Conservation (phyloP, 208 protist species). For the Wallacemonas sp. region DNA sequence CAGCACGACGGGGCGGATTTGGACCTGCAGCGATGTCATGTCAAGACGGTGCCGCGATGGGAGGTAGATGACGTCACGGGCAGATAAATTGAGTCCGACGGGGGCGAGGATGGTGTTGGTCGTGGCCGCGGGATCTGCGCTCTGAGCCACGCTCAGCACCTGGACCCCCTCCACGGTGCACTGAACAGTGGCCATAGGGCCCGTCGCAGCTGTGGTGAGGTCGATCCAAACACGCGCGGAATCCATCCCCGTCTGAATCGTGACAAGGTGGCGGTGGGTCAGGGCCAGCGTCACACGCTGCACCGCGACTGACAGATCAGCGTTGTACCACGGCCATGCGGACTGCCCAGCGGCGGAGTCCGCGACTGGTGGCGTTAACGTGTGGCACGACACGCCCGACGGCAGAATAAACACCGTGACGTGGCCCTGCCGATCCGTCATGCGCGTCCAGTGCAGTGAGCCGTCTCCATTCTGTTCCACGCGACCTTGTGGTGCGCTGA, state of each 20-base stretch:
- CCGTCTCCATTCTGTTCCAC: slow-evolving; percentile 15
- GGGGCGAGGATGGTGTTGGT: slow-evolving; percentile 36
- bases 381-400: neutral
- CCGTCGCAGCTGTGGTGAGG: slow-evolving; percentile 24
- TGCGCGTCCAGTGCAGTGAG: slow-evolving; percentile 13
- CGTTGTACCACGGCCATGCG: slow-evolving; percentile 12
- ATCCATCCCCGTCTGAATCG: slow-evolving; percentile 21
- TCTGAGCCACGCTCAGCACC: slow-evolving; percentile 24
- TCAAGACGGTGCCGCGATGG: slow-evolving; percentile 23
- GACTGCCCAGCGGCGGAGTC: neutral
- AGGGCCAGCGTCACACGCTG: slow-evolving; percentile 23
- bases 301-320: slow-evolving; percentile 28
- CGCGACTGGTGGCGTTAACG: neutral
- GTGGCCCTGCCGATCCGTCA: neutral
- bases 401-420: neutral
- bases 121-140: slow-evolving; percentile 24
- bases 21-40: slow-evolving; percentile 30
- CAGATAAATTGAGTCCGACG: slow-evolving; percentile 41
- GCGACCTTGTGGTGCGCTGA: slow-evolving; percentile 19
- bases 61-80: slow-evolving; percentile 33
- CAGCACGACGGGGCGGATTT: slow-evolving; percentile 43
- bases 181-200: slow-evolving; percentile 42
- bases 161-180: slow-evolving; percentile 40
- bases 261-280: slow-evolving; percentile 23
- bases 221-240: slow-evolving; percentile 29